Conservation (phyloP, 2,329 filamentous ascomycete species). For the Raffaelea ambrosiae region DNA sequence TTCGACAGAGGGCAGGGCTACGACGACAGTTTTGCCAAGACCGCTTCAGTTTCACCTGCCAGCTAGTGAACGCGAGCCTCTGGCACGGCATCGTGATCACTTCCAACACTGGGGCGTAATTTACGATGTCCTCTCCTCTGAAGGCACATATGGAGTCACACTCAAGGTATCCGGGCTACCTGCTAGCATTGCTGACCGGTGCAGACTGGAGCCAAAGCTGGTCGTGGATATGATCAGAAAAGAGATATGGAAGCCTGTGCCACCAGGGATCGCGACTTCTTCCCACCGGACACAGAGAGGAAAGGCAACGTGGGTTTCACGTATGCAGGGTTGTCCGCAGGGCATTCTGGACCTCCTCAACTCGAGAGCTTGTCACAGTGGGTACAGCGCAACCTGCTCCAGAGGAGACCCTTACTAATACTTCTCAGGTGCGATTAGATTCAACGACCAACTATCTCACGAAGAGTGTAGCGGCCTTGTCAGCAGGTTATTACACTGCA, state of each 20-base stretch:
- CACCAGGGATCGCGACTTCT: too few relatives aligned
- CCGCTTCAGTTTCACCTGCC: constrained; percentile 60
- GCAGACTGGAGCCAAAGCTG: constrained; percentile 60
- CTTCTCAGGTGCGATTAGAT: constrained; percentile 62
- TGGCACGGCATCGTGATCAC: constrained; percentile 42
- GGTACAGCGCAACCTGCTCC: constrained; percentile 10
- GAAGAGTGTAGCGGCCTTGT: constrained; percentile 54
- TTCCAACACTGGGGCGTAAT: constrained; percentile 70
- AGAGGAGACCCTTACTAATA: background rate
- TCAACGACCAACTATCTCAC: constrained; percentile 59
- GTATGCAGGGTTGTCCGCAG: constrained; percentile 61
- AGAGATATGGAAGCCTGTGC: constrained; percentile 65
- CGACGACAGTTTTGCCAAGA: constrained; percentile 32
- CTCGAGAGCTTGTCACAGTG: constrained; percentile 66
- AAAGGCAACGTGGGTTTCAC: constrained; percentile 44
- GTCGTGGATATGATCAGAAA: constrained; percentile 65
- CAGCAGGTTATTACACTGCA: constrained; percentile 47
- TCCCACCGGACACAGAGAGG: too few relatives aligned
- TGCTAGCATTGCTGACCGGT: constrained; percentile 65
- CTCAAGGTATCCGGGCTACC: constrained; percentile 56
- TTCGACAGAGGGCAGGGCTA: constrained; percentile 12
- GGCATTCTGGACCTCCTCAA: constrained; percentile 70
- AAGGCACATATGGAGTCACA: constrained; percentile 7
- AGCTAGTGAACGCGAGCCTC: constrained; percentile 47
- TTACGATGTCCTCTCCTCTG: constrained; percentile 33